These are phyloP conservation scores for Lachnellula subtilissima DNA, from an alignment of 2,329 filamentous ascomycete species.

Conservation along the genomic window DNA sequence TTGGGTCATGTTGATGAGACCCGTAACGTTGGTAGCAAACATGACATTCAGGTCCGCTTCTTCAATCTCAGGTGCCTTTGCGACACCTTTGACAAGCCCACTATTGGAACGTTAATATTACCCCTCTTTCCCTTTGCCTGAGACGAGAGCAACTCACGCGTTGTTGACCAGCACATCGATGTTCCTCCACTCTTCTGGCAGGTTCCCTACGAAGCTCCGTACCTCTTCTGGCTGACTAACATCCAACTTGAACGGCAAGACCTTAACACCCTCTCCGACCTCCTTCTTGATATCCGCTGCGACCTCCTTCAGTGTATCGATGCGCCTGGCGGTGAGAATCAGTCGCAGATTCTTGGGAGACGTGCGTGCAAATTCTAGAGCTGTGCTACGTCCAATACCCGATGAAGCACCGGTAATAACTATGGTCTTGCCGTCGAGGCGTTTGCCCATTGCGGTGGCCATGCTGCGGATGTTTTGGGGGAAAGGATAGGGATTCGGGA, in stretches of 20 bases:
- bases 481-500: neutral
- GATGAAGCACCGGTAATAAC: conserved; percentile 89
- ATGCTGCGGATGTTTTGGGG: conserved; percentile 41
- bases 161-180: conserved; percentile 94
- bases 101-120: conserved; percentile 39
- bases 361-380: conserved; percentile 89
- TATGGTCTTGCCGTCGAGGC: conserved; percentile 89
- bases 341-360: conserved; percentile 74
- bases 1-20: conserved; percentile 95
- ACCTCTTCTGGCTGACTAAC: conserved; percentile 77
- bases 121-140: conserved; percentile 2
- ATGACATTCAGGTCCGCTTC: conserved; percentile 80
- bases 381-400: conserved; percentile 78
- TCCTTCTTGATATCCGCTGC: conserved; percentile 72
- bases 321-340: conserved; percentile 80
- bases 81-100: conserved; percentile 84
- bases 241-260: conserved; percentile 79
- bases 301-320: conserved; percentile 72
- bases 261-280: conserved; percentile 73
- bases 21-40: conserved; percentile 91
- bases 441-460: conserved; percentile 64
- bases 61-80: conserved; percentile 76
- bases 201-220: conserved; percentile 60
- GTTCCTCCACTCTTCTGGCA: conserved; percentile 78
- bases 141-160: conserved; percentile 59